phyloP scores from a whole-genome alignment of 768 basidiomycete species.

The Psilocybe cubensis region DNA sequence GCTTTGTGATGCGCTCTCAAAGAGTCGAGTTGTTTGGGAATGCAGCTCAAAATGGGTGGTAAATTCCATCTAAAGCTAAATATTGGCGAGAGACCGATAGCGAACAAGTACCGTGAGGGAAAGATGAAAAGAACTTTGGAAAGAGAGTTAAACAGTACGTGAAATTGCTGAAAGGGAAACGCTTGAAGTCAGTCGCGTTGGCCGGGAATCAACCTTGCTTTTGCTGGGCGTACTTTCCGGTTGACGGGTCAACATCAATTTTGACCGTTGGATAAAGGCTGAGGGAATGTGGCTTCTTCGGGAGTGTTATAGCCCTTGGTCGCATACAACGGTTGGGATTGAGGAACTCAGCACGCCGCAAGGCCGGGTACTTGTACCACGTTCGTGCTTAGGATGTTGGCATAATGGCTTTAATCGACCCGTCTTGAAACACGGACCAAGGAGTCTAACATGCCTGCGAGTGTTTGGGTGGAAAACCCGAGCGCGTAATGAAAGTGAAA shows the following conservation, averaged over 20 bases:
- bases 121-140: constrained; percentile 84
- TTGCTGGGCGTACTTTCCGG: constrained; percentile 56
- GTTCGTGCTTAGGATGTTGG: constrained; percentile 73
- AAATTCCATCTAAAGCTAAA: constrained; percentile 88
- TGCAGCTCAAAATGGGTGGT: constrained; percentile 85
- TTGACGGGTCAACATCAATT: constrained; percentile 72
- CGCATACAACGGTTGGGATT: constrained; percentile 59
- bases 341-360: constrained; percentile 65
- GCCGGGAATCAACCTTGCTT: constrained; percentile 56
- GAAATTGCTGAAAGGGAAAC: constrained; percentile 83
- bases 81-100: constrained; percentile 83
- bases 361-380: constrained; percentile 54
- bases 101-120: constrained; percentile 85
- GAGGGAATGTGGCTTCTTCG: constrained; percentile 65
- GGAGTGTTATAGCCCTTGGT: constrained; percentile 68
- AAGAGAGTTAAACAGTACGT: constrained; percentile 83
- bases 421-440: constrained; percentile 88
- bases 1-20: constrained; percentile 74
- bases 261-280: constrained; percentile 59
- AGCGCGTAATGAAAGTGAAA: constrained; percentile 74
- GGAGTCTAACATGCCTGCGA: constrained; percentile 85
- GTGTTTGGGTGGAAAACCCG: constrained; percentile 77
- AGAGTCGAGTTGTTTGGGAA: constrained; percentile 87
- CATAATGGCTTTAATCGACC: constrained; percentile 81
- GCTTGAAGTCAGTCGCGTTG: constrained; percentile 71